phyloP scores from a whole-genome alignment of 306 rosid genomes.

The Rubus idaeus region DNA sequence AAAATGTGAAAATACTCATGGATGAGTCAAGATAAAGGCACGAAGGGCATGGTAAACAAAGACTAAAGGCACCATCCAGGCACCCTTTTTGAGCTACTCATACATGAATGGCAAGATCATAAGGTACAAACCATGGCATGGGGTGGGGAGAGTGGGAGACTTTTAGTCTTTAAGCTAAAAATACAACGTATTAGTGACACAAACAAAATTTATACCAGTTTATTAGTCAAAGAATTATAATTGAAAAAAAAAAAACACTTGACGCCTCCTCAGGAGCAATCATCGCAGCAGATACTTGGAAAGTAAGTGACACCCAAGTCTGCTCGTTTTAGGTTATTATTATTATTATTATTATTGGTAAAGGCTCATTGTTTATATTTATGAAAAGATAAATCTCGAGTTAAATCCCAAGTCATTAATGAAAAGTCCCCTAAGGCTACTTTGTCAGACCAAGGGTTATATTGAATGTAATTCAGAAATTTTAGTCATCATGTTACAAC shows the following conservation, averaged over 20 bases:
- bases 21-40: slow-evolving; percentile 15
- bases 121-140: neutral
- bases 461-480: neutral
- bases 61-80: neutral
- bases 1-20: neutral
- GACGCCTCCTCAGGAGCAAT: neutral
- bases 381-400: neutral
- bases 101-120: neutral
- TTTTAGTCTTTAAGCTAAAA: neutral
- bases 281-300: neutral
- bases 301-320: neutral
- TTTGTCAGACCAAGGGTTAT: neutral
- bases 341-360: neutral
- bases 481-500: neutral
- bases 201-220: neutral
- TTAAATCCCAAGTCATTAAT: neutral
- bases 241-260: neutral
- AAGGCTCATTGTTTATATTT: neutral
- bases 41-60: neutral
- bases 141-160: neutral
- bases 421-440: neutral
- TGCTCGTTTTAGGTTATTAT: neutral
- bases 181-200: neutral
- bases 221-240: no score
- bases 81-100: neutral